These are phyloP conservation scores for Zasmidium cellare DNA, from an alignment of 2,329 filamentous ascomycete genomes.

Conservation along the genomic window DNA sequence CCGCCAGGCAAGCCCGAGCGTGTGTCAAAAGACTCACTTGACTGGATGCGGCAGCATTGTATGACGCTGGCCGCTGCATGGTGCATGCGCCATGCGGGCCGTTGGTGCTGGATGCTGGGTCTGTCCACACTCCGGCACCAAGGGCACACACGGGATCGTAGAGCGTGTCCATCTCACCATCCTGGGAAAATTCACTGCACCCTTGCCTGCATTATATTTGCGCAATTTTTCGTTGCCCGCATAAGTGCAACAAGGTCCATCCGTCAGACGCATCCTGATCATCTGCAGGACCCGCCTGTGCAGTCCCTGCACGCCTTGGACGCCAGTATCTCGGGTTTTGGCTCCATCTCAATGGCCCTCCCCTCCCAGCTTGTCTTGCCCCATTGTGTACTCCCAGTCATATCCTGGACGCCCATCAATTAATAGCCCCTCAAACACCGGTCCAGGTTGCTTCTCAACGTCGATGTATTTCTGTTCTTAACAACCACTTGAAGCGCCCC, in stretches of 20 bases:
- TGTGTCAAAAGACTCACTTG: slow-evolving; percentile 25
- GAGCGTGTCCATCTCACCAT: slow-evolving; percentile 19
- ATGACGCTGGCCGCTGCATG: slow-evolving; percentile 21
- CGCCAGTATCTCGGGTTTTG: slow-evolving; percentile 25
- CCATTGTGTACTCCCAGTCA: slow-evolving; percentile 22
- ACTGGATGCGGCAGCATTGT: slow-evolving; percentile 18
- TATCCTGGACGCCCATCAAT: slow-evolving; percentile 21
- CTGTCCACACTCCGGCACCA: slow-evolving; percentile 20
- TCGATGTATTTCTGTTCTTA: slow-evolving; percentile 2
- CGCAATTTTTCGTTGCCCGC: slow-evolving; percentile 27
- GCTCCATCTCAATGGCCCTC: slow-evolving; percentile 19
- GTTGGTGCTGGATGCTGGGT: slow-evolving; percentile 24
- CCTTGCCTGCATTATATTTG: slow-evolving; percentile 24
- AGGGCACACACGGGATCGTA: slow-evolving; percentile 22
- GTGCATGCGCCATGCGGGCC: slow-evolving; percentile 23
- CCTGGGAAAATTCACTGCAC: slow-evolving; percentile 14
- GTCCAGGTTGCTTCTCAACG: slow-evolving; percentile 16
- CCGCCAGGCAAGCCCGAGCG: slow-evolving; percentile 19
- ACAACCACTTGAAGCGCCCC: slow-evolving; percentile 4
- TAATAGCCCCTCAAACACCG: slow-evolving; percentile 12
- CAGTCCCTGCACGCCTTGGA: slow-evolving; percentile 21
- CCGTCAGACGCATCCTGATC: slow-evolving; percentile 24
- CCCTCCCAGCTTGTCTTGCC: slow-evolving; percentile 13
- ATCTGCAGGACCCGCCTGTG: slow-evolving; percentile 23
- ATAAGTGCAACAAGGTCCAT: slow-evolving; percentile 24